Evolutionary conservation across 176 grass and related monocot genomes (phyloP).

Genomic region (Rhynchospora breviuscula): DNA sequence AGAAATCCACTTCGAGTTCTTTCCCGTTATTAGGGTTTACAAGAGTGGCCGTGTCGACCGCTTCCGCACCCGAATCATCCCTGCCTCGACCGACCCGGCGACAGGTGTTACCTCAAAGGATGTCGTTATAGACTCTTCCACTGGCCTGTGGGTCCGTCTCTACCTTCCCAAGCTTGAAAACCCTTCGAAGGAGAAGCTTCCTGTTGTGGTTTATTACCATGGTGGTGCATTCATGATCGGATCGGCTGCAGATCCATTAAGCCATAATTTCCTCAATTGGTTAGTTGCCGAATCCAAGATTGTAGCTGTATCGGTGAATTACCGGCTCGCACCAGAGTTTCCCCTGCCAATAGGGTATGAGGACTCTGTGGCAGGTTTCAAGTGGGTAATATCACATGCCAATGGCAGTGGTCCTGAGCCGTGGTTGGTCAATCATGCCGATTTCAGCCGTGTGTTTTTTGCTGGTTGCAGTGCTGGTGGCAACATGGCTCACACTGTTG

Average conservation of each 20-base stretch:
- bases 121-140: slow-evolving; percentile 39
- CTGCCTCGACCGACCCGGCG: slow-evolving; percentile 41
- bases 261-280: slow-evolving; percentile 38
- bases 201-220: slow-evolving; percentile 57
- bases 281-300: slow-evolving; percentile 40
- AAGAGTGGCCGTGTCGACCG: slow-evolving; percentile 68
- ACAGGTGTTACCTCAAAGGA: slow-evolving; percentile 55
- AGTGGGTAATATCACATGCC: slow-evolving; percentile 63
- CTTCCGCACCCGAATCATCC: slow-evolving; percentile 19
- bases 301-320: slow-evolving; percentile 55
- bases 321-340: slow-evolving; percentile 79
- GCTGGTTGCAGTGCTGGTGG: slow-evolving; percentile 46
- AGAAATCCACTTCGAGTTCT: slow-evolving; percentile 46
- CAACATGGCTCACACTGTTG: slow-evolving; percentile 65
- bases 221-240: slow-evolving; percentile 61
- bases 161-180: slow-evolving; percentile 45
- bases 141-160: slow-evolving; percentile 54
- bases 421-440: slow-evolving; percentile 56
- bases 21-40: slow-evolving; percentile 44
- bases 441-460: slow-evolving; percentile 52
- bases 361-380: slow-evolving; percentile 43
- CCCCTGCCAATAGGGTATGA: slow-evolving; percentile 62
- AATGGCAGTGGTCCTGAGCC: slow-evolving; percentile 26
- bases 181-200: slow-evolving; percentile 20
- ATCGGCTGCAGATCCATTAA: slow-evolving; percentile 59